A percentile compares a stretch with the other conserved stretches of the same genome.
phyloP scores from a whole-genome alignment of 176 grass and related monocot genomes.

The Juncus effusus region DNA sequence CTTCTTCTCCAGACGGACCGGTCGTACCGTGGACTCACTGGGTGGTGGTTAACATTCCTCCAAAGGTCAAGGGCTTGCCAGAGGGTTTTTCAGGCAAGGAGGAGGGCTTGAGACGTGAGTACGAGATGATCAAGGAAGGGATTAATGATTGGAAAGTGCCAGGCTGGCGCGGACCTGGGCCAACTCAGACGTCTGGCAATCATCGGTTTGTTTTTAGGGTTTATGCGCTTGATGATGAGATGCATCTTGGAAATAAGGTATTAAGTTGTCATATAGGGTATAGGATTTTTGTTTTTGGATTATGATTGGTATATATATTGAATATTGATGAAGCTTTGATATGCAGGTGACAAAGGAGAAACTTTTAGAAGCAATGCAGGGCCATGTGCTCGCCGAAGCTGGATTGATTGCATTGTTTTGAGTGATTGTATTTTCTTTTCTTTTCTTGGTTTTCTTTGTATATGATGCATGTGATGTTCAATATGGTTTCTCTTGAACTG shows the following conservation, averaged over 20 bases:
- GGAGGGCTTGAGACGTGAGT: constrained; percentile 14
- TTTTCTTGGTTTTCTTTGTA: neutral
- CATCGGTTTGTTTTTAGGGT: constrained; percentile 74
- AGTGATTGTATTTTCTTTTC: constrained; percentile 2
- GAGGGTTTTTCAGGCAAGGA: constrained; percentile 62
- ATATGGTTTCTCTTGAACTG: too few relatives aligned
- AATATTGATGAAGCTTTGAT: neutral
- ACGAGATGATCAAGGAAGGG: constrained; percentile 55
- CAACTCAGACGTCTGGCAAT: constrained; percentile 36
- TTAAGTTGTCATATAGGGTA: neutral
- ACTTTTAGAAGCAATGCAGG: constrained; percentile 56
- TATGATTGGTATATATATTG: neutral
- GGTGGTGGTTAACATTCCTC: constrained; percentile 78
- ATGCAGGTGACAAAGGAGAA: constrained; percentile 70
- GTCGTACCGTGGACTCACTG: constrained; percentile 87
- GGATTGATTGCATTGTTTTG: constrained; percentile 61
- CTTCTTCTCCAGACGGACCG: constrained; percentile 22
- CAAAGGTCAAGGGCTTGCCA: constrained; percentile 44
- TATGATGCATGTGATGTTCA: neutral
- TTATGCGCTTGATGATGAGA: constrained; percentile 67
- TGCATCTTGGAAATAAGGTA: constrained; percentile 73
- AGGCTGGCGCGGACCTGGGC: constrained; percentile 72
- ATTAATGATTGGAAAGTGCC: constrained; percentile 86
- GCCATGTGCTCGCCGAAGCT: constrained; percentile 60
- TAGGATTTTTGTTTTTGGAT: neutral